A percentile compares a stretch with the other conserved stretches of the same genome.
Conservation (phyloP, 176 grass and related monocot species). For the Eragrostis nindensis region DNA sequence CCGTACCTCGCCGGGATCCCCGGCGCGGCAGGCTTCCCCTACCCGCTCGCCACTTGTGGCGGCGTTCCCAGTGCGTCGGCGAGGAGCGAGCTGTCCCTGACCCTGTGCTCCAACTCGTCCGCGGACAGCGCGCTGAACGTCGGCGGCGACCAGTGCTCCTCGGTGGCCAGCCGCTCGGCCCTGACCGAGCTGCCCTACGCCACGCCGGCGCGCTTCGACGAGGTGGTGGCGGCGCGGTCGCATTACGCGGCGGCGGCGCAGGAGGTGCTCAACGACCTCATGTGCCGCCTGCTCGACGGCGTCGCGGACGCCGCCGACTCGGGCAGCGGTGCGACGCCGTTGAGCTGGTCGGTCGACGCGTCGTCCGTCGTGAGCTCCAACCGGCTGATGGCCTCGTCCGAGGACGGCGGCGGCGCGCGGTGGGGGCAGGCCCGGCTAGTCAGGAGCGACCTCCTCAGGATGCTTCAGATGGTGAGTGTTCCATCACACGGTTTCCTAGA, state of each 20-base stretch:
- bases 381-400: slow-evolving; percentile 17
- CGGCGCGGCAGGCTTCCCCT: slow-evolving; percentile 22
- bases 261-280: slow-evolving; percentile 64
- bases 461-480: slow-evolving; percentile 56
- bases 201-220: slow-evolving; percentile 40
- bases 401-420: slow-evolving; percentile 15
- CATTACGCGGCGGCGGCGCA: slow-evolving; percentile 62
- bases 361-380: slow-evolving; percentile 41
- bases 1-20: slow-evolving; percentile 25
- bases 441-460: slow-evolving; percentile 47
- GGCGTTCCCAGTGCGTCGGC: neutral
- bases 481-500: neutral
- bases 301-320: slow-evolving; percentile 33
- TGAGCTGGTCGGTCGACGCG: slow-evolving; percentile 32
- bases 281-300: slow-evolving; percentile 47
- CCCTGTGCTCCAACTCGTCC: slow-evolving; percentile 50
- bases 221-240: slow-evolving; percentile 56
- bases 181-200: slow-evolving; percentile 36
- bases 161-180: slow-evolving; percentile 63
- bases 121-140: slow-evolving; percentile 28
- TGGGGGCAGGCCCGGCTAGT: slow-evolving; percentile 11
- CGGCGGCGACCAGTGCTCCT: slow-evolving; percentile 46
- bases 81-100: slow-evolving; percentile 68
- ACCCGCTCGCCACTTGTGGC: slow-evolving; percentile 2
- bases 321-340: slow-evolving; percentile 1